Evolutionary conservation across 148 eudicot genomes (phyloP).

Genomic region (Persicaria tinctoria): DNA sequence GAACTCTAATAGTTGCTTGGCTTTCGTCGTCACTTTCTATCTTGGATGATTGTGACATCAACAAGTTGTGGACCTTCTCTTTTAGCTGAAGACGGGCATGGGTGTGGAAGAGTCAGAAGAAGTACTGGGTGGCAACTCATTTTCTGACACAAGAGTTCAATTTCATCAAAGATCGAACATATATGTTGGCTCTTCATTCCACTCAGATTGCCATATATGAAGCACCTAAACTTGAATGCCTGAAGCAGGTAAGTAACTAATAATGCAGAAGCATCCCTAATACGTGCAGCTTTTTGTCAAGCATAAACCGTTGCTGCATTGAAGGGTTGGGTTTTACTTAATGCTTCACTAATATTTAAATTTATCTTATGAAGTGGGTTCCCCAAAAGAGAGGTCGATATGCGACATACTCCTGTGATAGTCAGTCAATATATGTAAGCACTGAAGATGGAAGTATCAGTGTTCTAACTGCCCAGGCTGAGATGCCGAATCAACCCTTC

Average conservation of each 20-base stretch:
- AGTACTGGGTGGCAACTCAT: slow-evolving; percentile 52
- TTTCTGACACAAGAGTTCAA: slow-evolving; percentile 78
- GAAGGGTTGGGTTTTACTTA: too few species aligned
- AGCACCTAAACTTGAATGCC: slow-evolving; percentile 76
- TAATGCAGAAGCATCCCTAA: neutral
- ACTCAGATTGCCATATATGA: slow-evolving; percentile 84
- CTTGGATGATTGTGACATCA: slow-evolving; percentile 58
- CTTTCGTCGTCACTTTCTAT: slow-evolving; percentile 23
- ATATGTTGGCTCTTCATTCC: slow-evolving; percentile 77
- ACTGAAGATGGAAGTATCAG: slow-evolving; percentile 68
- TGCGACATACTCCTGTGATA: slow-evolving; percentile 93
- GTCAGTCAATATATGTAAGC: slow-evolving; percentile 72
- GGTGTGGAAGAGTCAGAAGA: too few species aligned
- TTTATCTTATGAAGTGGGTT: slow-evolving; percentile 49
- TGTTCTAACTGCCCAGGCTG: slow-evolving; percentile 61
- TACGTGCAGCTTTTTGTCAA: neutral
- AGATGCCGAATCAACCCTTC: slow-evolving; percentile 73
- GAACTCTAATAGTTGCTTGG: slow-evolving; percentile 1
- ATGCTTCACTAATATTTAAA: neutral
- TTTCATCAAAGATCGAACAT: slow-evolving; percentile 86
- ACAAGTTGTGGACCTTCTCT: too few species aligned
- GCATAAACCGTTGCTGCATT: too few species aligned
- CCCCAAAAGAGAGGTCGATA: slow-evolving; percentile 76
- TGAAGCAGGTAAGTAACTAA: slow-evolving; percentile 46
- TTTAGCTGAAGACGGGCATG: too few species aligned